Evolutionary conservation across 495 filamentous ascomycete species (phyloP).

Genomic region (Penicillium roqueforti): DNA sequence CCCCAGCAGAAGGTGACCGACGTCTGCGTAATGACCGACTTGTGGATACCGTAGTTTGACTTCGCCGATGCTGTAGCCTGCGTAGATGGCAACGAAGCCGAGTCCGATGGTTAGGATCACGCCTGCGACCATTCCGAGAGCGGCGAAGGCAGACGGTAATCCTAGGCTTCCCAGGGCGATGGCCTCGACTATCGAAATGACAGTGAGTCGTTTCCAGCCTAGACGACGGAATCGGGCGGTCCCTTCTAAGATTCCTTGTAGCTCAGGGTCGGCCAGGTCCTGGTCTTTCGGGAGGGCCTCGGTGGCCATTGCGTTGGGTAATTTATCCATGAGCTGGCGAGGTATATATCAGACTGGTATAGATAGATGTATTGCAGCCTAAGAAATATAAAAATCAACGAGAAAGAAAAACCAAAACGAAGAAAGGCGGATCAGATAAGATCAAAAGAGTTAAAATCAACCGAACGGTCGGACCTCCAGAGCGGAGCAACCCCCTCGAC

Average conservation of each 20-base stretch:
- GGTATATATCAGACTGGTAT: too few species aligned
- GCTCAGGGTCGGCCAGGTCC: conserved; percentile 2
- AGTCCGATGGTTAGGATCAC: conserved; percentile 50
- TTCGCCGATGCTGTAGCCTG: conserved; percentile 63
- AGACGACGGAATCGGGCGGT: conserved; percentile 19
- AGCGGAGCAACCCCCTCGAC: conserved; percentile 3
- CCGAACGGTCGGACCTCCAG: not conserved
- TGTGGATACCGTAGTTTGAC: conserved; percentile 61
- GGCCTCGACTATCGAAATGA: conserved; percentile 55
- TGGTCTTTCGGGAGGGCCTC: conserved; percentile 3
- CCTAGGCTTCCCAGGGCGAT: conserved; percentile 57
- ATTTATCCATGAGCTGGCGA: not conserved
- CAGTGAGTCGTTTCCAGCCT: conserved; percentile 32
- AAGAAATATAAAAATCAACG: not conserved
- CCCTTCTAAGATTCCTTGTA: conserved; percentile 8
- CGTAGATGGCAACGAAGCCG: conserved; percentile 65
- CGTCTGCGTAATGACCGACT: conserved; percentile 63
- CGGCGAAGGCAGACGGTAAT: conserved; percentile 53
- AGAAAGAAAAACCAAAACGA: not conserved
- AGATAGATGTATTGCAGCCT: not conserved
- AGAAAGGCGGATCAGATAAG: conserved; percentile 8
- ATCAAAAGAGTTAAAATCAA: not conserved
- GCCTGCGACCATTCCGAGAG: conserved; percentile 53
- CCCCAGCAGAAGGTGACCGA: conserved; percentile 57
- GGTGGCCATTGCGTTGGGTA: not conserved